A percentile compares a stretch with the other conserved stretches of the same genome.
Conservation (phyloP, 352 stramenopile genomes). For the Pythium aquatile region DNA sequence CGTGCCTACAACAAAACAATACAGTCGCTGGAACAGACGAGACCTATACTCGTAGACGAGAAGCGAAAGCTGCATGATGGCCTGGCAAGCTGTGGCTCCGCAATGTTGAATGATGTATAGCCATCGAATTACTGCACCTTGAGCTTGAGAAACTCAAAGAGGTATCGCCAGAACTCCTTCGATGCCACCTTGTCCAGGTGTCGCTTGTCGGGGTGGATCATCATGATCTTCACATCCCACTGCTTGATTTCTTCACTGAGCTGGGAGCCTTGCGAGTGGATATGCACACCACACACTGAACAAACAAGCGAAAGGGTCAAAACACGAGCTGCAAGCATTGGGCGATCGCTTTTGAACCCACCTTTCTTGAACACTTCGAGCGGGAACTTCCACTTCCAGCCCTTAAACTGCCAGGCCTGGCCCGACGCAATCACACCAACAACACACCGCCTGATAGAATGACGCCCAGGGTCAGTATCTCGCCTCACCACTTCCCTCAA, state of each 20-base stretch:
- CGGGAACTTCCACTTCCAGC: slow-evolving; percentile 92
- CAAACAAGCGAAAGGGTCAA: background rate
- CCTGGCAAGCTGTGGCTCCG: background rate
- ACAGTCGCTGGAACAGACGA: background rate
- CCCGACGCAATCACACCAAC: slow-evolving; percentile 89
- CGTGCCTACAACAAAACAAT: background rate
- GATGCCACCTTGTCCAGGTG: slow-evolving; percentile 89
- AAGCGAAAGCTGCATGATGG: background rate
- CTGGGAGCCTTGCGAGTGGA: slow-evolving; percentile 82
- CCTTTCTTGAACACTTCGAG: slow-evolving; percentile 91
- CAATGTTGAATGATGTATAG: slow-evolving; percentile 2
- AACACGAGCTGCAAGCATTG: slow-evolving; percentile 2
- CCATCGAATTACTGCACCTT: slow-evolving; percentile 60
- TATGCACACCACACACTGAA: slow-evolving; percentile 77
- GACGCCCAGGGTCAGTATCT: background rate
- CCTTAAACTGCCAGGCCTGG: slow-evolving; percentile 92
- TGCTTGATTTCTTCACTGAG: slow-evolving; percentile 85
- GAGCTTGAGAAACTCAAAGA: slow-evolving; percentile 85
- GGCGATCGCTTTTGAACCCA: slow-evolving; percentile 15
- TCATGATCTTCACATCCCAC: slow-evolving; percentile 90
- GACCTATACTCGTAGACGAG: background rate
- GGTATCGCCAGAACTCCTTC: slow-evolving; percentile 90
- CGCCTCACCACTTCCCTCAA: background rate
- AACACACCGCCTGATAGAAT: slow-evolving; percentile 65
- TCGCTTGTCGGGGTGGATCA: slow-evolving; percentile 90